phyloP scores from a whole-genome alignment of 2,329 filamentous ascomycete species.

The Paracoccidioides brasiliensis region DNA sequence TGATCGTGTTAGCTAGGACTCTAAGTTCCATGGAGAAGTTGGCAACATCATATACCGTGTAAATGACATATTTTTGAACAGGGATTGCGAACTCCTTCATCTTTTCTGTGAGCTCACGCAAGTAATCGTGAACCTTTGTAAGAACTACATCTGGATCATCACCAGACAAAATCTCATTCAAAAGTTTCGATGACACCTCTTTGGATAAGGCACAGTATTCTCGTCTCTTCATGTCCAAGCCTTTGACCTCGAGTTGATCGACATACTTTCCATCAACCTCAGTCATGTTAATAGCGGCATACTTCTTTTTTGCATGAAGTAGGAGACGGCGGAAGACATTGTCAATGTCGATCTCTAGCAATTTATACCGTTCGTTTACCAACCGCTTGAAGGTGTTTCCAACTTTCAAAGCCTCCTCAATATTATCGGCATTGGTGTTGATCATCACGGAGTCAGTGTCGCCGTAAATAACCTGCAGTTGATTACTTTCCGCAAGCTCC shows the following conservation, averaged over 20 bases:
- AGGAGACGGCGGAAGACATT: conserved; percentile 90
- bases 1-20: conserved; percentile 10
- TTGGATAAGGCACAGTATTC: conserved; percentile 95
- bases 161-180: conserved; percentile 91
- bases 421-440: conserved; percentile 92
- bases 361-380: conserved; percentile 84
- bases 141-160: conserved; percentile 83
- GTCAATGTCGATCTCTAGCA: conserved; percentile 96
- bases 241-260: conserved; percentile 95
- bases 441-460: conserved; percentile 99
- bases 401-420: conserved; percentile 78
- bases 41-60: conserved; percentile 44
- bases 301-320: conserved; percentile 98
- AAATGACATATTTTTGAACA: conserved; percentile 86
- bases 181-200: conserved; percentile 75
- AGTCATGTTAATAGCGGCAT: conserved; percentile 88
- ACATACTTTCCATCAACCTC: conserved; percentile 79
- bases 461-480: conserved; percentile 92
- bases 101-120: conserved; percentile 67
- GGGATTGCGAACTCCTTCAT: conserved; percentile 73
- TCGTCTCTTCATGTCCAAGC: conserved; percentile 92
- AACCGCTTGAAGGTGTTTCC: conserved; percentile 89
- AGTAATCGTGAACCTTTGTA: conserved; percentile 82
- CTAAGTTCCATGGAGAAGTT: neutral
- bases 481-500: conserved; percentile 80